A percentile compares a stretch with the other conserved stretches of the same genome.
phyloP scores from a whole-genome alignment of 2,329 filamentous ascomycete species.

The Trichoderma hamatum region DNA sequence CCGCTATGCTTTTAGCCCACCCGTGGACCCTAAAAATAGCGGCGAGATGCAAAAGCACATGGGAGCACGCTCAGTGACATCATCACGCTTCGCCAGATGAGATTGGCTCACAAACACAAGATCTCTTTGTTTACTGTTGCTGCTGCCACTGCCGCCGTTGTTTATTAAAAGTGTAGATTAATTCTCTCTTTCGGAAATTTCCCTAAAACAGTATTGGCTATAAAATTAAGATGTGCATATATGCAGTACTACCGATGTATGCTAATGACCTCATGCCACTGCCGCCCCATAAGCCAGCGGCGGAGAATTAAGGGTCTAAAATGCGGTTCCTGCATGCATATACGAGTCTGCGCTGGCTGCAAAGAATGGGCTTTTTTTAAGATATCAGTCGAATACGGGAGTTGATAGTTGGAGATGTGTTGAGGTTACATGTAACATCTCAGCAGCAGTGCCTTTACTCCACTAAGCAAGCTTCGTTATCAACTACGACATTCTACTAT shows the following conservation, averaged over 20 bases:
- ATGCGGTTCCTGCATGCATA: constrained; percentile 19
- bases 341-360: constrained; percentile 5
- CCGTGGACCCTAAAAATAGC: constrained; percentile 15
- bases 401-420: not conserved
- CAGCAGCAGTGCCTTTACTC: not conserved
- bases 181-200: not conserved
- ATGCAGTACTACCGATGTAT: not conserved
- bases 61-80: not conserved
- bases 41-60: not conserved
- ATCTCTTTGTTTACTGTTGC: not conserved
- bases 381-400: not conserved
- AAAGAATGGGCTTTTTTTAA: not conserved
- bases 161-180: not conserved
- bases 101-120: not conserved
- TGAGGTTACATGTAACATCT: not conserved
- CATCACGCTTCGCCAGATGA: not conserved
- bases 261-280: not conserved
- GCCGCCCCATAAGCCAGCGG: constrained; percentile 3
- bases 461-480: not conserved
- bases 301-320: constrained; percentile 10
- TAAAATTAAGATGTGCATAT: not conserved
- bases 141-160: not conserved
- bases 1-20: not conserved
- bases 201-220: not conserved
- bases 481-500: not conserved